A percentile compares a stretch with the other conserved stretches of the same genome.
phyloP scores from a whole-genome alignment of 768 basidiomycete genomes.

The Chlorophyllum brunneum region DNA sequence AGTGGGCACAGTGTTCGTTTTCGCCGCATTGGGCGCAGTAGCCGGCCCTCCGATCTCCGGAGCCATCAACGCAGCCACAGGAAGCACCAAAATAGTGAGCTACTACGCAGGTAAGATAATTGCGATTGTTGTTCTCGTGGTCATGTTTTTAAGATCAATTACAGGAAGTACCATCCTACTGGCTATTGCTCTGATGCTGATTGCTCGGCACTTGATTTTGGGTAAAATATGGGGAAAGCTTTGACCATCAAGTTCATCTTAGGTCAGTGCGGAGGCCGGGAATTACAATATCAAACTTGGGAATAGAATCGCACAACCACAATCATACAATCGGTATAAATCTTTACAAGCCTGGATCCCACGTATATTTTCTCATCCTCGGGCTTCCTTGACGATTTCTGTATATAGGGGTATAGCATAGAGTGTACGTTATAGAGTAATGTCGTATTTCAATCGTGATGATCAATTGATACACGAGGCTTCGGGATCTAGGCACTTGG shows the following conservation, averaged over 20 bases:
- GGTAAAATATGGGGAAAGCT: constrained; percentile 37
- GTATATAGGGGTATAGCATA: too few relatives aligned
- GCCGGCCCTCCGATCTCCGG: constrained; percentile 64
- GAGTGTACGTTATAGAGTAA: too few relatives aligned
- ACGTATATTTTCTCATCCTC: too few relatives aligned
- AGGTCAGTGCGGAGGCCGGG: neutral
- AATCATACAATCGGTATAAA: neutral
- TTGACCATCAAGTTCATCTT: constrained; percentile 14
- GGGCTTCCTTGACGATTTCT: too few relatives aligned
- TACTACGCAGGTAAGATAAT: constrained; percentile 44
- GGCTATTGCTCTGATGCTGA: constrained; percentile 36
- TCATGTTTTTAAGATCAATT: neutral
- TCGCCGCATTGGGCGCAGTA: constrained; percentile 50
- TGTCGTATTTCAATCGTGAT: too few relatives aligned
- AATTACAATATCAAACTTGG: too few relatives aligned
- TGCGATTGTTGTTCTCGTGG: neutral
- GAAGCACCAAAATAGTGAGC: constrained; percentile 41
- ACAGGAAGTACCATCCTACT: constrained; percentile 31
- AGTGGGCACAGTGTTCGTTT: constrained; percentile 49
- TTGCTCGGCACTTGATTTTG: constrained; percentile 37
- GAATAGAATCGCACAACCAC: neutral
- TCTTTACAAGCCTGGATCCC: neutral
- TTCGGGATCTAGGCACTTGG: too few relatives aligned
- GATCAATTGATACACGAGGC: too few relatives aligned
- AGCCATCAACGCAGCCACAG: constrained; percentile 44